These are phyloP conservation scores for Trifolium repens DNA, from an alignment of 306 rosid species.

Conservation along the genomic window DNA sequence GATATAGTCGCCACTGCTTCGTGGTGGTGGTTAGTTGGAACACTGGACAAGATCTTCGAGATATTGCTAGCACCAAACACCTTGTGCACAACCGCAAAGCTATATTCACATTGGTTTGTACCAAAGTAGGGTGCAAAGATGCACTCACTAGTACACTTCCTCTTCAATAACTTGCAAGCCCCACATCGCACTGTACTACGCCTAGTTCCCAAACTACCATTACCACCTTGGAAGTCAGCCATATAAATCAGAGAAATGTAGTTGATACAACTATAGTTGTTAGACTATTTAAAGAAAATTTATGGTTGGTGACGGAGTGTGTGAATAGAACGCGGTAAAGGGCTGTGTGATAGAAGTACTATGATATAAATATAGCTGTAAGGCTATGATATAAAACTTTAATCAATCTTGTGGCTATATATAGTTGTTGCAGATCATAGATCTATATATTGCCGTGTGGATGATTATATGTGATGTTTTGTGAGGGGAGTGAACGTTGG, in stretches of 20 bases:
- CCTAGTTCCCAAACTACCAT: conserved; percentile 22
- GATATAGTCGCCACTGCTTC: too few relatives aligned
- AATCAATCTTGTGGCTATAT: neutral
- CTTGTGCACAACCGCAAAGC: too few relatives aligned
- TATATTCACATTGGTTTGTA: conserved; percentile 59
- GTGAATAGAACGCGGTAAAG: too few relatives aligned
- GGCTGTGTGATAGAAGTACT: too few relatives aligned
- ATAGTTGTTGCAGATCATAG: neutral
- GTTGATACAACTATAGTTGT: too few relatives aligned
- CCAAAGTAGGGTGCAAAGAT: conserved; percentile 79
- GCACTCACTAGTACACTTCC: conserved; percentile 71
- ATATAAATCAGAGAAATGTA: neutral
- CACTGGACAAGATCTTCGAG: too few relatives aligned
- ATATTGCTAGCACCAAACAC: too few relatives aligned
- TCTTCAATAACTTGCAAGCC: conserved; percentile 76
- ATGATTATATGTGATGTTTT: conserved; percentile 26
- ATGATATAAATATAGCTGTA: too few relatives aligned
- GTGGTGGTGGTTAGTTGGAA: too few relatives aligned
- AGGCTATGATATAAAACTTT: neutral
- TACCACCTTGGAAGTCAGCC: conserved; percentile 40
- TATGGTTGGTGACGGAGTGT: too few relatives aligned
- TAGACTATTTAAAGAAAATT: too few relatives aligned
- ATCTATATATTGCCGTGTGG: neutral
- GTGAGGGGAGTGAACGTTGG: conserved; percentile 51
- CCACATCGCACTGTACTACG: conserved; percentile 60